Evolutionary conservation across 78 protist species (phyloP), one percentile per base, ranked within the genome.

Genomic region (Monosiga brevicollis): DNA sequence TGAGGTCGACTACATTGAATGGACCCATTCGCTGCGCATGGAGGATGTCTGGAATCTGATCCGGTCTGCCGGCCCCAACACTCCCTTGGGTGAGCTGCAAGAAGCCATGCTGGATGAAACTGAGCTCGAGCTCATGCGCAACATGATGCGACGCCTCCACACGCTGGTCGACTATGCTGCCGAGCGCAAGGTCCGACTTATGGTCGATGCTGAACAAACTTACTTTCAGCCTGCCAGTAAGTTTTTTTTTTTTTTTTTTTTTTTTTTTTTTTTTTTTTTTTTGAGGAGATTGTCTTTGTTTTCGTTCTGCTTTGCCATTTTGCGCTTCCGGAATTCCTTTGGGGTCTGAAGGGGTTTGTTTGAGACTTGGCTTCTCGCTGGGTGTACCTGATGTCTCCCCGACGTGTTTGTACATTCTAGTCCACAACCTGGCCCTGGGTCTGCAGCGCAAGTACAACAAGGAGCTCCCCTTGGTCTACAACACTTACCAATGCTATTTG

Each of bases 201-300:
- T 87, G 86, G 36, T 93, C 26, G 96, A 93, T 55, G 96, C 96
- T 0, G 96, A 93, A 87, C 96, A 93, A 77, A 73, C 89, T 29
- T 89, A 89, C 83, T 25, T 90, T 71, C 96, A 93, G 86, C 87
- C 91, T 0, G 89, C 90, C 70, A 93, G n/a, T n/a, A n/a, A n/a
- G n/a, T n/a, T n/a, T n/a, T n/a, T n/a, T n/a, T n/a, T n/a, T n/a
- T n/a, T n/a, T n/a, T n/a, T n/a, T n/a, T n/a, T n/a, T n/a, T n/a
- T n/a, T n/a, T n/a, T n/a, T n/a, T n/a, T n/a, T n/a, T n/a, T n/a
- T n/a, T n/a, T n/a, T n/a, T n/a, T n/a, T n/a, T n/a, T n/a, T n/a
- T n/a, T n/a, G n/a, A n/a, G n/a, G n/a, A n/a, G n/a, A n/a, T n/a
- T n/a, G n/a, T n/a, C n/a, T 90, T 54, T 23, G n/a, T n/a, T n/a